These are phyloP conservation scores for Cytospora chrysosperma DNA, from an alignment of 2,329 filamentous ascomycete genomes.

Conservation along the genomic window DNA sequence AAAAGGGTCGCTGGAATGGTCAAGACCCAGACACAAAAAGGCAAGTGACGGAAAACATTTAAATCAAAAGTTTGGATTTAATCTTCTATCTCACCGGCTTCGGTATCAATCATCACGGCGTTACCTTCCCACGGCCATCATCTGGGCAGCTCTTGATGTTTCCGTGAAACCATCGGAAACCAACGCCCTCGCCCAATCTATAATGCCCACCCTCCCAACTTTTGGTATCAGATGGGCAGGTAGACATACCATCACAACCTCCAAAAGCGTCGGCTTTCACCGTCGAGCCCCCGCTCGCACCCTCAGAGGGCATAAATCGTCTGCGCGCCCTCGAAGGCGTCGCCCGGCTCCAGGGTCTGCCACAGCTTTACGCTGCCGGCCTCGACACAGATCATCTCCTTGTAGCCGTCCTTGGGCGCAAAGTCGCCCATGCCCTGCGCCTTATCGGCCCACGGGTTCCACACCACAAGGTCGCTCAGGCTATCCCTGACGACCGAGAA, in stretches of 20 bases:
- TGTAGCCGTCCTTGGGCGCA: slow-evolving; percentile 82
- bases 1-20: not conserved
- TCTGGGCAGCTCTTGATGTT: not conserved
- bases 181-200: not conserved
- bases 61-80: not conserved
- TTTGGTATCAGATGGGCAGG: not conserved
- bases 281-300: slow-evolving; percentile 1
- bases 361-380: slow-evolving; percentile 79
- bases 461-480: slow-evolving; percentile 84
- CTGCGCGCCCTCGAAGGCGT: slow-evolving; percentile 63
- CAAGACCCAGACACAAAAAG: not conserved
- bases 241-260: slow-evolving; percentile 20
- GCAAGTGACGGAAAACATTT: not conserved
- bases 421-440: slow-evolving; percentile 82
- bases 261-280: not conserved
- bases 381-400: slow-evolving; percentile 93
- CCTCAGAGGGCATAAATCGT: slow-evolving; percentile 45
- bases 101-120: not conserved
- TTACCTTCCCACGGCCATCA: not conserved
- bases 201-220: not conserved
- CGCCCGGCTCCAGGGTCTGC: slow-evolving; percentile 80
- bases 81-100: not conserved
- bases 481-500: slow-evolving; percentile 82
- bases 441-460: slow-evolving; percentile 95
- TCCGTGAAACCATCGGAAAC: not conserved